Evolutionary conservation across 805 yeast genomes (phyloP).

Genomic region (Pichia manshurica): DNA sequence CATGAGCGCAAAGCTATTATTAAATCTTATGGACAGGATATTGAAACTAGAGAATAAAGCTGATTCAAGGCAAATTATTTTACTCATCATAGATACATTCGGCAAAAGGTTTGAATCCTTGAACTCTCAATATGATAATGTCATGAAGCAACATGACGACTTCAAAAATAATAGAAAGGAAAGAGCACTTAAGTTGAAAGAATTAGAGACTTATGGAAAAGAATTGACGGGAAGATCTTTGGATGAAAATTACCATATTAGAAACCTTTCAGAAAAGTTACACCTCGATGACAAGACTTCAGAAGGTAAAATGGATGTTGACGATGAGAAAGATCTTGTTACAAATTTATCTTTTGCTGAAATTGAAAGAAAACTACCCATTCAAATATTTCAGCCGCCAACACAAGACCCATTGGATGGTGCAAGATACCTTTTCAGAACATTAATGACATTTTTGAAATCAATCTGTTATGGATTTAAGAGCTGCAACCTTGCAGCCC

Average conservation of each 20-base stretch:
- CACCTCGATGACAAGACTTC: slow-evolving; percentile 3
- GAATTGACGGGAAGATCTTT: slow-evolving; percentile 26
- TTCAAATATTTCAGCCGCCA: slow-evolving; percentile 46
- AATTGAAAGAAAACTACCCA: slow-evolving; percentile 48
- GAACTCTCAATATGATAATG: slow-evolving; percentile 63
- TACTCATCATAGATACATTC: slow-evolving; percentile 83
- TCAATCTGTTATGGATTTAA: slow-evolving; percentile 86
- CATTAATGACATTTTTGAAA: slow-evolving; percentile 82
- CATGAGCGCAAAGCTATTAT: slow-evolving; percentile 87
- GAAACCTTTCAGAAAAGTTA: slow-evolving; percentile 10
- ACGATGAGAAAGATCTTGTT: slow-evolving; percentile 8
- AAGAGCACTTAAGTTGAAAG: slow-evolving; percentile 37
- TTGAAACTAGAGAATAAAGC: slow-evolving; percentile 73
- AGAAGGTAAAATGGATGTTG: slow-evolving; percentile 16
- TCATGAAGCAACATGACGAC: slow-evolving; percentile 54
- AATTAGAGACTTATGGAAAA: slow-evolving; percentile 36
- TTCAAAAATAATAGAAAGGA: slow-evolving; percentile 41
- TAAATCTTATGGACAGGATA: slow-evolving; percentile 85
- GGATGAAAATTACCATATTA: slow-evolving; percentile 10
- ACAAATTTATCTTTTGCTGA: slow-evolving; percentile 37
- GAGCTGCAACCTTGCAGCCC: slow-evolving; percentile 81
- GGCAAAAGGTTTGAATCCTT: slow-evolving; percentile 73
- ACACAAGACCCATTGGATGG: slow-evolving; percentile 73
- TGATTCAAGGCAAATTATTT: slow-evolving; percentile 77
- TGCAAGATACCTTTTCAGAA: slow-evolving; percentile 80